phyloP scores from a whole-genome alignment of 2,329 filamentous ascomycete species.

The Acrodontium crateriforme region DNA sequence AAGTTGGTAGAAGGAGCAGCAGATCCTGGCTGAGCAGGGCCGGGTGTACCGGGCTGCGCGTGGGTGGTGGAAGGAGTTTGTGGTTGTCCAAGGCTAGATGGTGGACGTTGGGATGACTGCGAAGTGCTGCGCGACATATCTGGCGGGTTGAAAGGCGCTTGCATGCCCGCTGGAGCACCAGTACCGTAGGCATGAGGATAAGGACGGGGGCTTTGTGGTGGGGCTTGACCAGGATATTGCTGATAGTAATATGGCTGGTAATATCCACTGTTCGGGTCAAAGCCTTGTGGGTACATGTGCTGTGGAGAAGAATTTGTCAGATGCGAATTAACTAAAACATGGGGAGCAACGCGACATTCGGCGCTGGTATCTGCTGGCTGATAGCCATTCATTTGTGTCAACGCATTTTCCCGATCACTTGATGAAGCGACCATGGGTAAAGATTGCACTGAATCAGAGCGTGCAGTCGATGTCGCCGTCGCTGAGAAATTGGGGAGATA shows the following conservation, averaged over 20 bases:
- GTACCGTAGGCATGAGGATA: constrained; percentile 38
- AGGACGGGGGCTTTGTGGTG: constrained; percentile 12
- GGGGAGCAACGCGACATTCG: too few species aligned
- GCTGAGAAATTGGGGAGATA: constrained; percentile 28
- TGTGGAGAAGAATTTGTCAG: constrained; percentile 24
- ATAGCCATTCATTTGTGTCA: too few species aligned
- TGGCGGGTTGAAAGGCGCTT: constrained; percentile 44
- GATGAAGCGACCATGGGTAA: constrained; percentile 7
- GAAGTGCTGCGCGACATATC: constrained; percentile 74
- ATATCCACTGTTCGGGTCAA: constrained; percentile 33
- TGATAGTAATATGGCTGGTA: constrained; percentile 31
- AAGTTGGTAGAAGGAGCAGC: constrained; percentile 33
- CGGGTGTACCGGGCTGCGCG: constrained; percentile 25
- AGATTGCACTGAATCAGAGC: constrained; percentile 8
- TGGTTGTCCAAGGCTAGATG: constrained; percentile 38
- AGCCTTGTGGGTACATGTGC: constrained; percentile 47
- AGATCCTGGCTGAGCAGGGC: too few species aligned
- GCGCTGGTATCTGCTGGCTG: too few species aligned
- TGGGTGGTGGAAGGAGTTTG: constrained; percentile 37
- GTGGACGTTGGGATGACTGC: constrained; percentile 53
- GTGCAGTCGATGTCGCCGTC: constrained; percentile 4
- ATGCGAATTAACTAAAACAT: not conserved
- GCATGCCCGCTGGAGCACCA: constrained; percentile 32
- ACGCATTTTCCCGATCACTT: too few species aligned
- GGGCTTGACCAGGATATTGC: constrained; percentile 37